These are phyloP conservation scores for Solanum hybrid DNA, from an alignment of 305 asterid genomes.

Conservation along the genomic window DNA sequence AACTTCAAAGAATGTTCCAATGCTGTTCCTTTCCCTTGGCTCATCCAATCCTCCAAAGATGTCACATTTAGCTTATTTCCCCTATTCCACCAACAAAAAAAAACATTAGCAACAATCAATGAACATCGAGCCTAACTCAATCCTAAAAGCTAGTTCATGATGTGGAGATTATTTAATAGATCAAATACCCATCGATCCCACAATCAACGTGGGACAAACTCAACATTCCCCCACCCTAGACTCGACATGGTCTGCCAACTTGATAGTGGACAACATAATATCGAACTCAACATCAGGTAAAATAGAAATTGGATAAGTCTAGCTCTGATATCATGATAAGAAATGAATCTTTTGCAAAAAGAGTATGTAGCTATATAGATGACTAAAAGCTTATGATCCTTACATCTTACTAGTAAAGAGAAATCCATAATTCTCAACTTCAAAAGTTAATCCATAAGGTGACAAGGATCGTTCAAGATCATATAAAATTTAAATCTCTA, in stretches of 20 bases:
- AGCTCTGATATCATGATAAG: background rate
- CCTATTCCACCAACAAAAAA: conserved; percentile 2
- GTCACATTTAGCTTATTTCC: conserved; percentile 19
- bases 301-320: background rate
- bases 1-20: conserved; percentile 39
- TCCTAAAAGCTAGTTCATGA: background rate
- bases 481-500: too few relatives aligned
- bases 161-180: background rate
- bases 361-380: background rate
- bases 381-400: background rate
- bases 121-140: background rate
- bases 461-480: background rate
- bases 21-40: conserved; percentile 49
- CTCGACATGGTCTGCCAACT: background rate
- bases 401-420: background rate
- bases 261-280: background rate
- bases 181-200: background rate
- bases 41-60: conserved; percentile 20
- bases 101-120: background rate
- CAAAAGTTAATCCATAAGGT: background rate
- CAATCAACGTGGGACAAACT: background rate
- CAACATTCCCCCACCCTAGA: background rate
- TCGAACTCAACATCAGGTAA: background rate
- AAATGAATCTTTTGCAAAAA: background rate
- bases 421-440: background rate